Evolutionary conservation across 352 stramenopile species (phyloP), one percentile per base, ranked within the genome.

Genomic region (Phytophthora pluvialis): DNA sequence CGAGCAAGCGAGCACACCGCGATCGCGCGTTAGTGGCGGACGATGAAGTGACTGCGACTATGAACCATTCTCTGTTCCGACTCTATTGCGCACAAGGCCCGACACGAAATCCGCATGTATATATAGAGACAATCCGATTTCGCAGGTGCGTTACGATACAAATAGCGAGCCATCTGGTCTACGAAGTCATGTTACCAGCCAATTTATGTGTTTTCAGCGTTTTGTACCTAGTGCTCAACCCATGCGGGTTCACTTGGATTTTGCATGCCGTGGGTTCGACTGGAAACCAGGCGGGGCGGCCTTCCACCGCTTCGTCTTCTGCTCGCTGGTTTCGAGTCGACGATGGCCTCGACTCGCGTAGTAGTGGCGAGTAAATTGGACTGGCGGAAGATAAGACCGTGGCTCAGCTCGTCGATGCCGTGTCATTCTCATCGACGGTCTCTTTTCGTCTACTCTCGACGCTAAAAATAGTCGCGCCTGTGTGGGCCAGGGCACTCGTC

Each of bases 161-260:
- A 26, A 49, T 1, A 5, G 5, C 5, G 1, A 33, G 10, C 12
- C 15, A 10, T 5, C 0, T 5, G 16, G 16, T 35, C 8, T 31
- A 38, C 4, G 31, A 38, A 21, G 16, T 11, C 4, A 59, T 40
- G 1, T 35, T 16, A 29, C 10, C 31, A 45, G 8, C 10, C 46
- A 13, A 35, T 5, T 32, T 54, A 62, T 43, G 4, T 4, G 26
- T 49, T 62, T 55, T 35, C 16, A 33, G 0, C 13, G 29, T 21
- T 48, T 28, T 70, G 63, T 63, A 66, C 49, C 64, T 62, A 60
- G 25, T 31, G 49, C 39, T 61, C 36, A 60, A 54, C 28, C 21
- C 21, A 35, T 33, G 25, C 28, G 29, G 38, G 40, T 57, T 60
- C 53, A 64, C 61, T 54, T 64, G 29, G 16, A 12, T 29, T 59